Evolutionary conservation across 148 eudicot species (phyloP), one percentile per base, ranked within the genome.

Genomic region (Tetragonia tetragonoides): DNA sequence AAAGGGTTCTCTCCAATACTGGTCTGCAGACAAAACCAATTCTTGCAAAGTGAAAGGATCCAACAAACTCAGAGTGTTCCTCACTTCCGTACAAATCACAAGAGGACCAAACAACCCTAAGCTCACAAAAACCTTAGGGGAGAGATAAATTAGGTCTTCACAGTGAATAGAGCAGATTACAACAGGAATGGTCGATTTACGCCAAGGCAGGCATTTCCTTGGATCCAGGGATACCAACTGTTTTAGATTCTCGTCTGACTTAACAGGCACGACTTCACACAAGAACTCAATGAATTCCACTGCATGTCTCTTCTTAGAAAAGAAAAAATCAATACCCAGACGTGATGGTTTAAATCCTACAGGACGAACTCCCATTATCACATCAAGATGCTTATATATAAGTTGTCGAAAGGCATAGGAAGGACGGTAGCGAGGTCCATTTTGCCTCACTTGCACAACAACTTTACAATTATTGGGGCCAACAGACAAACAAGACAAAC

Each of bases 1-100:
- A 41, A 78, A 78, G n/a, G 76, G 81, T 49, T 34, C 76, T 72
- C 81, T 78, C 81, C 81, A 78, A 39, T 78, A 78, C 40, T 47
- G 46, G 20, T 72, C 64, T 3, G 64, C 23, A 15, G 34, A 37
- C 61, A 78, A 34, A 72, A 1, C 9, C 20, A 28, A 64, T 6
- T 1, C 23, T 34, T 63, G 75, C 61, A 78, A 74, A 39, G 81
- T 78, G 6, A 63, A 37, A 9, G 81, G 81, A 53, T 78, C 47
- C 70, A 72, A 64, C 59, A 79, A 66, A 3, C 28, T 64, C 39
- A 79, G 64, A 4, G 15, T 49, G 56, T 54, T 79, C 53, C 42
- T 72, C 72, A 79, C 76, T 72, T 64, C 51, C 2, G 66, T 72
- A 64, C 77, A 64, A 34, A 79, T 65, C 3, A 72, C 76, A 4